Percentiles rank a stretch among this genome's conserved stretches.
Evolutionary conservation across 2,329 filamentous ascomycete genomes (phyloP).

Genomic region (Colletotrichum sp.): DNA sequence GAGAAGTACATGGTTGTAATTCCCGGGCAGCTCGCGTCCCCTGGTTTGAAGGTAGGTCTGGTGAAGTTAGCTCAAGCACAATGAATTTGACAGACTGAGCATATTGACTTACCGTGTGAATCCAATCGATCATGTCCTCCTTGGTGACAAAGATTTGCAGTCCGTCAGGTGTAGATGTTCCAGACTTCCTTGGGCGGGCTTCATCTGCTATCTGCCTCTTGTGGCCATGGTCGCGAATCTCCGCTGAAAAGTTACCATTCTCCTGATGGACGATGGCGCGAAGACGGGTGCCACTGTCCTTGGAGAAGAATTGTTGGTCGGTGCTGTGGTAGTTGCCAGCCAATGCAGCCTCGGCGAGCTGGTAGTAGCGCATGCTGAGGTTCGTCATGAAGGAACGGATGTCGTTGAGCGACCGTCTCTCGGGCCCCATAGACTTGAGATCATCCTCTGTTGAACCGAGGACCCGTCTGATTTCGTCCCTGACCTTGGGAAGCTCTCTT

Average conservation of each 20-base stretch:
- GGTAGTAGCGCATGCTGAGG: slow-evolving; percentile 49
- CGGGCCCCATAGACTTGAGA: slow-evolving; percentile 53
- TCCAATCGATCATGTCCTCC: not conserved
- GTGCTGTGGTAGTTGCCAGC: slow-evolving; percentile 53
- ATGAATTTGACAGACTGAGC: rapidly evolving
- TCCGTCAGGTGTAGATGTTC: not conserved
- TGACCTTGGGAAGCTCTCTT: slow-evolving; percentile 38
- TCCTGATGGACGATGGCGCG: slow-evolving; percentile 59
- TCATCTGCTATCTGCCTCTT: slow-evolving; percentile 34
- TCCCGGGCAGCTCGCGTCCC: slow-evolving; percentile 61
- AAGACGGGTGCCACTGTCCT: slow-evolving; percentile 48
- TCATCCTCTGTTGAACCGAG: slow-evolving; percentile 30
- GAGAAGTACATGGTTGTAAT: slow-evolving; percentile 65
- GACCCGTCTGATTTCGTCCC: slow-evolving; percentile 40
- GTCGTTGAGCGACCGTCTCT: slow-evolving; percentile 48
- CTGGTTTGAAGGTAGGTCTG: not conserved
- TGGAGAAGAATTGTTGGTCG: slow-evolving; percentile 52
- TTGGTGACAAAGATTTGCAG: slow-evolving; percentile 17
- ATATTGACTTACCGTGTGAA: slow-evolving; percentile 22
- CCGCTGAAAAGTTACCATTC: slow-evolving; percentile 49
- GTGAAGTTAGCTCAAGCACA: rapidly evolving
- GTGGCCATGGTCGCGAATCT: slow-evolving; percentile 48
- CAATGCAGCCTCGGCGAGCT: slow-evolving; percentile 48
- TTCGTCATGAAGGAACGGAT: slow-evolving; percentile 53
- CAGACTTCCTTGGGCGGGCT: rapidly evolving